A percentile compares a stretch with the other conserved stretches of the same genome.
Conservation (phyloP, 192 early-diverging fungal genomes). For the Podila verticillata region DNA sequence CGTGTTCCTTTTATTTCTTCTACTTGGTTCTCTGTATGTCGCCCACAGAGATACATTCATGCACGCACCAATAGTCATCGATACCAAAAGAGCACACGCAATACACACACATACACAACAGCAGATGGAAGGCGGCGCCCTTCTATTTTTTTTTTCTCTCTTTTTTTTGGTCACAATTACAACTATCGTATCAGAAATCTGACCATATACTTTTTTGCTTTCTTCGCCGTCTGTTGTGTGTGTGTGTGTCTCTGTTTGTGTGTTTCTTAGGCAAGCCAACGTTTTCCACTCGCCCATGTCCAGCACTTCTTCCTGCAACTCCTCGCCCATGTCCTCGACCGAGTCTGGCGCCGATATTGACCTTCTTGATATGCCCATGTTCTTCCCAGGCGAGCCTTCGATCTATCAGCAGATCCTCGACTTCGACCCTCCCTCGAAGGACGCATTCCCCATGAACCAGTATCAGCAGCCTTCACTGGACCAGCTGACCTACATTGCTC, state of each 20-base stretch:
- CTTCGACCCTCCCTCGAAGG: slow-evolving; percentile 10
- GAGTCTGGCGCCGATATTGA: slow-evolving; percentile 40
- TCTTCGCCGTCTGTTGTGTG: not conserved
- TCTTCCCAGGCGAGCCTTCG: slow-evolving; percentile 30
- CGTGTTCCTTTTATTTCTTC: not conserved
- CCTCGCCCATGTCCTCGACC: slow-evolving; percentile 41
- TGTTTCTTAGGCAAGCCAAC: not conserved
- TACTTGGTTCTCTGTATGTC: not conserved
- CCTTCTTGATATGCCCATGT: slow-evolving; percentile 42
- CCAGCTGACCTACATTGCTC: not conserved
- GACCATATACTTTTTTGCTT: not conserved
- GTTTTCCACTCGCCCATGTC: slow-evolving; percentile 44
- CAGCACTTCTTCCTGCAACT: slow-evolving; percentile 35
- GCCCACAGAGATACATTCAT: not conserved
- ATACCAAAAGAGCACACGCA: too few species aligned
- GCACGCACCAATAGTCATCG: not conserved
- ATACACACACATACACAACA: too few species aligned
- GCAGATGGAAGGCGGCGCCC: too few species aligned
- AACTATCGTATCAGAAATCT: not conserved
- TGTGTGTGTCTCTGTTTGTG: not conserved
- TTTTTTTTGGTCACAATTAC: not conserved
- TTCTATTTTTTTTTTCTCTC: not conserved
- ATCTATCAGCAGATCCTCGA: slow-evolving; percentile 44
- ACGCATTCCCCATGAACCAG: not conserved
- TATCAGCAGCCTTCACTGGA: slow-evolving; percentile 2